A percentile compares a stretch with the other conserved stretches of the same genome.
Conservation (phyloP, 768 basidiomycete species). For the Trametes elegans region DNA sequence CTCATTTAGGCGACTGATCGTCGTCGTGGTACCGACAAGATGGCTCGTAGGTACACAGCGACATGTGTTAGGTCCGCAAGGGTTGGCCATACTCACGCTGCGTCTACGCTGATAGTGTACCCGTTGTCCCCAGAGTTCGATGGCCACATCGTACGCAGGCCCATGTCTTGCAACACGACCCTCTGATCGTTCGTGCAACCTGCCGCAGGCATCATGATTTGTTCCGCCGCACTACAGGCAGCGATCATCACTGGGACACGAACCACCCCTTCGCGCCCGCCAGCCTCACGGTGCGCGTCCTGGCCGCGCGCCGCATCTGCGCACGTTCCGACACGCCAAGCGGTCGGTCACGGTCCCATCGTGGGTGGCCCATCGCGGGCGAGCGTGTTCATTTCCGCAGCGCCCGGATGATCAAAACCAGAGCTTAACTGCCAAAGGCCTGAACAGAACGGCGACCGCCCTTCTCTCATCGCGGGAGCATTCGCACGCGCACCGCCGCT, state of each 20-base stretch:
- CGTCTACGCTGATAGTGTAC: not conserved
- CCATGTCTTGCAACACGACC: not conserved
- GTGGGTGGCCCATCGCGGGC: not conserved
- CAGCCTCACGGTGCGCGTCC: not conserved
- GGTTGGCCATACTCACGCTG: not conserved
- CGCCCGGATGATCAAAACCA: slow-evolving; percentile 8
- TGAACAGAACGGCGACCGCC: slow-evolving; percentile 18
- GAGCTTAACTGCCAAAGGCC: no score
- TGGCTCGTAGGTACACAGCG: not conserved
- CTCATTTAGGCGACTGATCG: slow-evolving; percentile 12
- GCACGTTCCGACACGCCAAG: slow-evolving; percentile 4
- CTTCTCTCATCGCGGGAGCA: slow-evolving; percentile 11
- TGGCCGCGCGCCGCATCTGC: not conserved
- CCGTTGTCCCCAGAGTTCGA: not conserved
- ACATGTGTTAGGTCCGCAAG: not conserved
- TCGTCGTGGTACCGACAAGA: slow-evolving; percentile 8
- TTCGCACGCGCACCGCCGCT: slow-evolving; percentile 21
- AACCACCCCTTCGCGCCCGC: not conserved
- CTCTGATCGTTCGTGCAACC: slow-evolving; percentile 12
- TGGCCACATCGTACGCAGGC: slow-evolving; percentile 1
- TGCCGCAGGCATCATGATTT: slow-evolving; percentile 12
- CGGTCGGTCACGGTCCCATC: not conserved
- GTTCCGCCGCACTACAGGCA: slow-evolving; percentile 8
- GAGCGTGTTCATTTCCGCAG: slow-evolving; percentile 6
- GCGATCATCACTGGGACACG: slow-evolving; percentile 2